Percentiles rank a stretch among this genome's conserved stretches.
Evolutionary conservation across 2,329 filamentous ascomycete genomes (phyloP).

Genomic region (Cladosporium sp.): DNA sequence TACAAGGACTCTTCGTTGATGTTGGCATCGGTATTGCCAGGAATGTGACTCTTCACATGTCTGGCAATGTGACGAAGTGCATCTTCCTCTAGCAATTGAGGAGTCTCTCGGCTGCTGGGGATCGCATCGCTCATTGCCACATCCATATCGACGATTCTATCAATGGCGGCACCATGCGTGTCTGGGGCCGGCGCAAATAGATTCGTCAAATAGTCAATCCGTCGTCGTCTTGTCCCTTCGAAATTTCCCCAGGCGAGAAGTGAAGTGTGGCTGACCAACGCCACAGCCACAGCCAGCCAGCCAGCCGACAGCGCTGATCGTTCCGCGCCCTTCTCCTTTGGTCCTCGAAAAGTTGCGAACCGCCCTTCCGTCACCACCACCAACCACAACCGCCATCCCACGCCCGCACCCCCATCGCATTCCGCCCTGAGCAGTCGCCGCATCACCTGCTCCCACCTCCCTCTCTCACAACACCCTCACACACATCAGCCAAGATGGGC

Average conservation of each 20-base stretch:
- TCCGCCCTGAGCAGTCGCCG: neutral
- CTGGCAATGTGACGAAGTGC: conserved; percentile 16
- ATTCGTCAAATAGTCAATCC: too few relatives aligned
- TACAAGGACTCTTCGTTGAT: conserved; percentile 18
- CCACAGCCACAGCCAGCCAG: too few relatives aligned
- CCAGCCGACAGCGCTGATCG: neutral
- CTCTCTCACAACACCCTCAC: neutral
- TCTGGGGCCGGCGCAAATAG: too few relatives aligned
- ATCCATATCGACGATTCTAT: neutral
- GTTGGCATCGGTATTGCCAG: neutral
- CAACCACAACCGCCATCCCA: conserved; percentile 1
- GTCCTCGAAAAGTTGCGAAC: conserved; percentile 7
- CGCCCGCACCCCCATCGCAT: neutral
- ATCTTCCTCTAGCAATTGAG: conserved; percentile 15
- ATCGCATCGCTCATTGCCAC: conserved; percentile 2
- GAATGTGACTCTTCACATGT: conserved; percentile 12
- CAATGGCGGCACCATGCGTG: neutral
- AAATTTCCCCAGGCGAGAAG: too few relatives aligned
- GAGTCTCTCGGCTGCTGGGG: neutral
- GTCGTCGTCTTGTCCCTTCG: too few relatives aligned
- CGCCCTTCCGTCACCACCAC: neutral
- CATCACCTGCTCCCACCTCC: neutral
- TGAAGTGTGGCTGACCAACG: too few relatives aligned
- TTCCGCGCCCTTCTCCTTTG: conserved; percentile 6
- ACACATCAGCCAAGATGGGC: conserved; percentile 36